These are phyloP conservation scores for Fusarium sacchari DNA, from an alignment of 2,329 filamentous ascomycete species.

Conservation along the genomic window DNA sequence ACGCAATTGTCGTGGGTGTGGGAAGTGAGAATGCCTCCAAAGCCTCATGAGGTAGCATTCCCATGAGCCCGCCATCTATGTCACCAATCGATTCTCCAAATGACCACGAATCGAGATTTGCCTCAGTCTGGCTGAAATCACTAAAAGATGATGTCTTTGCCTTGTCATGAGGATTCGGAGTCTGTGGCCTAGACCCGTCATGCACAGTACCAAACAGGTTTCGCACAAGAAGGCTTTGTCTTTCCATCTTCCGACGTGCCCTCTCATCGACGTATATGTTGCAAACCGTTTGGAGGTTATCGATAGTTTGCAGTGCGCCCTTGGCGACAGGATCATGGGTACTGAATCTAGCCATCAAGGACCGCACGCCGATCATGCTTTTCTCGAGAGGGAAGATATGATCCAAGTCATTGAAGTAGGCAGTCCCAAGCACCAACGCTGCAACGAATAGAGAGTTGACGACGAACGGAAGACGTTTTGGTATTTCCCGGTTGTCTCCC, in stretches of 20 bases:
- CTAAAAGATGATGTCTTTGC: fast-evolving
- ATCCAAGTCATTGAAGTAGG: background rate
- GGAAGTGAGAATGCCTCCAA: background rate
- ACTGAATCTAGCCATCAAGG: background rate
- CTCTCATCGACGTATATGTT: background rate
- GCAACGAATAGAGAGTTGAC: background rate
- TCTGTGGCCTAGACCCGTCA: background rate
- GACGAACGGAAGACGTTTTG: background rate
- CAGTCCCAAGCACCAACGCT: background rate
- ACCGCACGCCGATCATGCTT: background rate
- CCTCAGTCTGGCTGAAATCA: background rate
- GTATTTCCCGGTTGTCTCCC: background rate
- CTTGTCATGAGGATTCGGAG: background rate
- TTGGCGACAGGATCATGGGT: background rate
- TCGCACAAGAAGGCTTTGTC: background rate
- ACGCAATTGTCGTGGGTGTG: background rate
- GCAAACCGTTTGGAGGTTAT: background rate
- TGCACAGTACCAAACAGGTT: background rate
- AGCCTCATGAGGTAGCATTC: background rate
- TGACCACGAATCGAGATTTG: background rate
- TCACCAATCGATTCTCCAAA: background rate
- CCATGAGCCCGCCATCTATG: background rate
- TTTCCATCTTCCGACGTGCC: background rate
- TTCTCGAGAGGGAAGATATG: background rate
- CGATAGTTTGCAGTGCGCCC: background rate